phyloP scores from a whole-genome alignment of 2,329 filamentous ascomycete species.

The Truncatella angustata region DNA sequence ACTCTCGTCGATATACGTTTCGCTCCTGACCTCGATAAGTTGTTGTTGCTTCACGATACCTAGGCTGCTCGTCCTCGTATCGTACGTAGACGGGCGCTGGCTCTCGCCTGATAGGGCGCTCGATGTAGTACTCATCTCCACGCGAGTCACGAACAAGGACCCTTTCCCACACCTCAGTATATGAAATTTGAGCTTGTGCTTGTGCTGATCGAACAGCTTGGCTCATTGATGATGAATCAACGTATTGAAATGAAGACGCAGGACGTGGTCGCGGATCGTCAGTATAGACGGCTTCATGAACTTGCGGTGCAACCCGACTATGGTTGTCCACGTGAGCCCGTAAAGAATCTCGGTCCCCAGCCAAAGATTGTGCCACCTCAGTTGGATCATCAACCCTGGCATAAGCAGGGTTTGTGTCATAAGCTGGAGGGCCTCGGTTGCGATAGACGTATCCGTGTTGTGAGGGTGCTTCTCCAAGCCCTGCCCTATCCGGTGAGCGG shows the following conservation, averaged over 20 bases:
- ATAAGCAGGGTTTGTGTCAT: conserved; percentile 26
- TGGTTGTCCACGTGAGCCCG: background rate
- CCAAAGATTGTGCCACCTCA: background rate
- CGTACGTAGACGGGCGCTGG: conserved; percentile 19
- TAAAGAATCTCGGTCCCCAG: background rate
- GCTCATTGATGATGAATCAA: no score
- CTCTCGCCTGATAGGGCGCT: conserved; percentile 36
- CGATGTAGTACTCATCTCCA: conserved; percentile 43
- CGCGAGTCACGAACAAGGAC: conserved; percentile 42
- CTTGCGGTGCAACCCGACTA: background rate
- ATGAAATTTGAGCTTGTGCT: conserved; percentile 5
- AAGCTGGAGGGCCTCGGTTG: conserved; percentile 27
- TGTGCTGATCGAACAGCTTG: no score
- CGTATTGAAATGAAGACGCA: conserved; percentile 23
- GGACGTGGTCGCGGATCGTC: background rate
- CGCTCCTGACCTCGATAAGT: conserved; percentile 16
- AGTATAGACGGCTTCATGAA: background rate
- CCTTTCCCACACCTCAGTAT: conserved; percentile 40
- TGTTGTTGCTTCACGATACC: conserved; percentile 17
- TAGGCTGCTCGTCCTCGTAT: conserved; percentile 13
- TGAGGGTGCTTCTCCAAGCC: conserved; percentile 25
- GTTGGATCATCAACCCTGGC: background rate
- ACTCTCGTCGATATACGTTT: background rate
- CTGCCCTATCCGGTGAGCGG: conserved; percentile 27
- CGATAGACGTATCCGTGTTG: conserved; percentile 25